Conservation (phyloP, 2,329 filamentous ascomycete species). For the Phaeosphaeriaceae sp. region DNA sequence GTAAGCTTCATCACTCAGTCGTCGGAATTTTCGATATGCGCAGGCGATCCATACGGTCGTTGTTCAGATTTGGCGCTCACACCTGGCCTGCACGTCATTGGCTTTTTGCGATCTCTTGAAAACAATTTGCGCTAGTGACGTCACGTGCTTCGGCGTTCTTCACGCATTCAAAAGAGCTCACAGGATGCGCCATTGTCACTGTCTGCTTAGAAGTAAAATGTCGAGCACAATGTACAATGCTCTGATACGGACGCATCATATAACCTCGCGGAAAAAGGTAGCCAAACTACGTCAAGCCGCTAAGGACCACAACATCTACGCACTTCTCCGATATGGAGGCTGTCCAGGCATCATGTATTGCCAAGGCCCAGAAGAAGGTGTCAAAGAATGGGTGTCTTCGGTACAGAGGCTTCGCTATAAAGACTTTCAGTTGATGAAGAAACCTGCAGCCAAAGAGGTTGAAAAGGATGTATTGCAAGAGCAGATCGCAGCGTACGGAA, state of each 20-base stretch:
- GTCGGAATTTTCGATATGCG: constrained; percentile 20
- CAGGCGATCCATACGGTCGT: constrained; percentile 39
- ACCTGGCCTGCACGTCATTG: constrained; percentile 19
- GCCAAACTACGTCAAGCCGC: constrained; percentile 69
- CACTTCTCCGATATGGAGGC: constrained; percentile 71
- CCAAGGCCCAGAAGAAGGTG: constrained; percentile 64
- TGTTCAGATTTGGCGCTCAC: constrained; percentile 14
- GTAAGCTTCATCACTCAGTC: constrained; percentile 47
- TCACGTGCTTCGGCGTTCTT: constrained; percentile 33
- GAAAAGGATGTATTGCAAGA: constrained; percentile 2
- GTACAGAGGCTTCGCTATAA: constrained; percentile 74
- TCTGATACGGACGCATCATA: constrained; percentile 80
- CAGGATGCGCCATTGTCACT: not conserved
- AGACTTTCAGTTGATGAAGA: constrained; percentile 70
- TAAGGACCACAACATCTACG: constrained; percentile 65
- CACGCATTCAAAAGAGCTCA: not conserved
- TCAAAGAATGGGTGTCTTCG: constrained; percentile 68
- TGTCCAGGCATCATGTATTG: constrained; percentile 82
- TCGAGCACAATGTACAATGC: constrained; percentile 56
- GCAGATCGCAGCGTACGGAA: constrained; percentile 31
- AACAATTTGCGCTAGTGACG: constrained; percentile 32
- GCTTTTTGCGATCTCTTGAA: constrained; percentile 19
- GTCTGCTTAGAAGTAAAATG: too few species aligned
- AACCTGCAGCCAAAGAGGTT: constrained; percentile 53
- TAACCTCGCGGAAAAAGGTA: constrained; percentile 80